Evolutionary conservation across 345 rosid genomes (phyloP), one percentile per base, ranked within the genome.

Genomic region (Viola odorata): DNA sequence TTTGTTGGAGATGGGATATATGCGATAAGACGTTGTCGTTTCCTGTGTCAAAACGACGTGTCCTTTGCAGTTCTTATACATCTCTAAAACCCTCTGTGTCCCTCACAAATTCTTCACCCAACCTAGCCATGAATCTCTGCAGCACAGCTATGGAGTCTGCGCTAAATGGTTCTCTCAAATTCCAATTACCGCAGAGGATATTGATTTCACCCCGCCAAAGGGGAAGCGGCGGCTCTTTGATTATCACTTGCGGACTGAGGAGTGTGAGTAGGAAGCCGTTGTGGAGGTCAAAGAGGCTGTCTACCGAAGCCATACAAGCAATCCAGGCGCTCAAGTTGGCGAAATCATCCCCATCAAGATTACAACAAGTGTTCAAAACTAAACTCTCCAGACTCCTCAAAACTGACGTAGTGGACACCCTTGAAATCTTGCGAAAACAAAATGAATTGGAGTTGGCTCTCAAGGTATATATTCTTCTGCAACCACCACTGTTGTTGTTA

Each of bases 271-370:
- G 73, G 61, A 76, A 68, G 58, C 67, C 74, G 0, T 23, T 76
- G 57, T 74, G 82, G 86, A 77, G 62, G 72, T 62, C 84, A 13
- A 79, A 82, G 60, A 75, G 81, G 65, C 51, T 78, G 47, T 77
- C 86, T 37, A 64, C 73, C 7, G 89, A 84, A 73, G 85, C 89
- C 53, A 84, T 82, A 11, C 83, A 82, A 64, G 86, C 75, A 5
- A 66, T 84, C 50, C 86, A 84, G 37, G 69, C 86, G 57, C 76
- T 84, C 64, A 84, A 82, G 73, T 55, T 82, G 44, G 84, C 86
- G 40, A 82, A 80, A 48, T 68, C 71, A 36, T 77, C 84, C 49
- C 45, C 62, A 37, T 64, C 71, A 50, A 76, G 70, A 70, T 49
- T 78, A 44, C 69, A 67, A 10, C 55, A 59, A 23, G 76, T 78